Base-by-base conservation (phyloP, 495 filamentous ascomycete species). In the Neurospora sp. region DNA sequence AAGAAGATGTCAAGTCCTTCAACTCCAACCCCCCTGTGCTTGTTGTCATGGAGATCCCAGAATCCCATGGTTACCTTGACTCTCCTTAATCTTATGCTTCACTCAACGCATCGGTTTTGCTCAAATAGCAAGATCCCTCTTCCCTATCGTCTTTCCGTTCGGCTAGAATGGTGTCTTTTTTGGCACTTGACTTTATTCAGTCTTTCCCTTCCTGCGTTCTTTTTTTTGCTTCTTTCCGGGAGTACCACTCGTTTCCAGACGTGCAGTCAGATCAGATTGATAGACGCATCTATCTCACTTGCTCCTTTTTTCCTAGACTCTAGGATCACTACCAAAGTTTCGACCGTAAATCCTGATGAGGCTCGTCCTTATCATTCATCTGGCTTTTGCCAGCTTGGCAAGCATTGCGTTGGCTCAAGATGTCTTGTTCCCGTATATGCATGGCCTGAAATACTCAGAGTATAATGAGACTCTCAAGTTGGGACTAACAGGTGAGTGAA, bases 341-440 rank as follows among this genome's bases (percentile, higher is more conserved):
- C 34, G 10, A 21, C 34, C 40, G 37, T 59, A 45, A 62, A 54
- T 6, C 39, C 40, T 69, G 38, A 81, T 81, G 79, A 71, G 70
- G 69, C 31, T 62, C 72, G 15, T 39, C 73, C 39, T 21, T 17
- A 70, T 28, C 59, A 39, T 74, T 5, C 31, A 69, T n/a, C 71
- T 78, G 77, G 77, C 75, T 17, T 34, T 81, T 21, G 75, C 78
- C 77, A 71, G 73, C 38, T 21, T 75, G 42, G 59, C 73, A 39
- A 40, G 39, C 37, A 48, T 76, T 21, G 71, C 38, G n/a, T 9
- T 73, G 2, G 74, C 74, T 10, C 45, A 72, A 54, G 77, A 81
- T 24, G 36, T 74, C 5, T 39, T 77, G 21, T 73, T 80, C 31
- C 75, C 71, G 10, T 69, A 73, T 15, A 77, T 74, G 72, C 69